A percentile compares a stretch with the other conserved stretches of the same genome.
These are phyloP conservation scores for Lentithecium fluviatile DNA, from an alignment of 495 filamentous ascomycete species.

Conservation along the genomic window DNA sequence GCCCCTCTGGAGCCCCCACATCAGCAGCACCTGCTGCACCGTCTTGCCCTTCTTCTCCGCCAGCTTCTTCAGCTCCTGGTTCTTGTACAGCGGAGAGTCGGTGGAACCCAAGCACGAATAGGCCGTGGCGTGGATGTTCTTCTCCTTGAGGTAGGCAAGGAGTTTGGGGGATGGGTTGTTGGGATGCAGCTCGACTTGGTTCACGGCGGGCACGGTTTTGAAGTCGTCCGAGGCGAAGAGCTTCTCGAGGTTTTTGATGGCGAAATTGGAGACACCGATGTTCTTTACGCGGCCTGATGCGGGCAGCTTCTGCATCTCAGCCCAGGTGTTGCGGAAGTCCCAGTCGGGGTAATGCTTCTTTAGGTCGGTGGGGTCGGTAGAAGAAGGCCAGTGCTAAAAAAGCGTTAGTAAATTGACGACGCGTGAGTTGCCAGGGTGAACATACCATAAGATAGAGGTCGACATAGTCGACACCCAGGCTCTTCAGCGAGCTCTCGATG, in stretches of 20 bases:
- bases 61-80: constrained; percentile 40
- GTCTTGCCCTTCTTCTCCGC: constrained; percentile 43
- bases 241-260: constrained; percentile 59
- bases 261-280: constrained; percentile 65
- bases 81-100: constrained; percentile 44
- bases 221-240: constrained; percentile 55
- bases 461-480: constrained; percentile 71
- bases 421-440: neutral
- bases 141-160: constrained; percentile 58
- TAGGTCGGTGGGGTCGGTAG: constrained; percentile 57
- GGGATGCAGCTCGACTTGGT: constrained; percentile 70
- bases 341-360: constrained; percentile 65
- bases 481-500: constrained; percentile 66
- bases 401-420: constrained; percentile 1
- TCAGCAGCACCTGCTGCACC: constrained; percentile 41
- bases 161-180: constrained; percentile 60
- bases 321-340: constrained; percentile 79
- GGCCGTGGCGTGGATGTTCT: constrained; percentile 47
- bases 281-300: constrained; percentile 77
- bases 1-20: constrained; percentile 47
- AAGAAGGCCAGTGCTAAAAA: constrained; percentile 68
- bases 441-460: constrained; percentile 72
- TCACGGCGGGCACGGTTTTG: constrained; percentile 74
- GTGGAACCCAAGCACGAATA: constrained; percentile 47
- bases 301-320: constrained; percentile 78